Conservation (phyloP, 805 yeast species). For the Starmerella roubikii region DNA sequence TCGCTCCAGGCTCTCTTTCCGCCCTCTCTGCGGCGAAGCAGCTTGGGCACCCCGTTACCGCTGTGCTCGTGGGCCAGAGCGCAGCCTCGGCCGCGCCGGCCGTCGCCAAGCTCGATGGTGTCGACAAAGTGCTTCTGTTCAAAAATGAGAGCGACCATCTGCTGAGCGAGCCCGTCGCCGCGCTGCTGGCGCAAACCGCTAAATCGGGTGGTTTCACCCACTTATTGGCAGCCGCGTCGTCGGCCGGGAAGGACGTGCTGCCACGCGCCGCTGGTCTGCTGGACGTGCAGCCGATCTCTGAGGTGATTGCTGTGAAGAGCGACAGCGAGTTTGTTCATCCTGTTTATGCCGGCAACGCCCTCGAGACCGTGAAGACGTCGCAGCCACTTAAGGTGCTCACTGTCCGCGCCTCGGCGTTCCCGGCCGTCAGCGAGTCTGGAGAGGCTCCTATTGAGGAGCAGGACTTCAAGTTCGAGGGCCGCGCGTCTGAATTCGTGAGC, state of each 20-base stretch:
- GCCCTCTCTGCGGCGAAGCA: slow-evolving; percentile 65
- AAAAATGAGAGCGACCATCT: slow-evolving; percentile 45
- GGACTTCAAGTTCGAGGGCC: slow-evolving; percentile 25
- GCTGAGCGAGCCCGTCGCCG: slow-evolving; percentile 70
- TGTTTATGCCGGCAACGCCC: slow-evolving; percentile 90
- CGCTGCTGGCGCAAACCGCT: slow-evolving; percentile 42
- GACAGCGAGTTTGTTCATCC: slow-evolving; percentile 76
- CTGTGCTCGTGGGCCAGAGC: slow-evolving; percentile 54
- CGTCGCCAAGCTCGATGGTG: slow-evolving; percentile 40
- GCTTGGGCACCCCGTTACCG: slow-evolving; percentile 64
- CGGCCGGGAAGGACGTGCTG: slow-evolving; percentile 72
- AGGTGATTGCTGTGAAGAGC: slow-evolving; percentile 53
- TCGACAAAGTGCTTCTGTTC: slow-evolving; percentile 44
- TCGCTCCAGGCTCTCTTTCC: slow-evolving; percentile 57
- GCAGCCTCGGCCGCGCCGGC: slow-evolving; percentile 38
- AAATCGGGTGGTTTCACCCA: slow-evolving; percentile 41
- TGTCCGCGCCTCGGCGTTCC: slow-evolving; percentile 76
- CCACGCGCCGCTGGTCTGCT: slow-evolving; percentile 79
- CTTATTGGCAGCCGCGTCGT: slow-evolving; percentile 68
- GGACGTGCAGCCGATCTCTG: slow-evolving; percentile 80
- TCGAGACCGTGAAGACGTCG: slow-evolving; percentile 59
- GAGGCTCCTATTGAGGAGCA: slow-evolving; percentile 29
- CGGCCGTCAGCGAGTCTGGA: slow-evolving; percentile 31
- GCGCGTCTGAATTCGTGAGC: slow-evolving; percentile 49
- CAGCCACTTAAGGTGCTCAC: slow-evolving; percentile 59